A percentile compares a stretch with the other conserved stretches of the same genome.
These are phyloP conservation scores for Penicillium cinerascens DNA, from an alignment of 495 filamentous ascomycete genomes.

Conservation along the genomic window DNA sequence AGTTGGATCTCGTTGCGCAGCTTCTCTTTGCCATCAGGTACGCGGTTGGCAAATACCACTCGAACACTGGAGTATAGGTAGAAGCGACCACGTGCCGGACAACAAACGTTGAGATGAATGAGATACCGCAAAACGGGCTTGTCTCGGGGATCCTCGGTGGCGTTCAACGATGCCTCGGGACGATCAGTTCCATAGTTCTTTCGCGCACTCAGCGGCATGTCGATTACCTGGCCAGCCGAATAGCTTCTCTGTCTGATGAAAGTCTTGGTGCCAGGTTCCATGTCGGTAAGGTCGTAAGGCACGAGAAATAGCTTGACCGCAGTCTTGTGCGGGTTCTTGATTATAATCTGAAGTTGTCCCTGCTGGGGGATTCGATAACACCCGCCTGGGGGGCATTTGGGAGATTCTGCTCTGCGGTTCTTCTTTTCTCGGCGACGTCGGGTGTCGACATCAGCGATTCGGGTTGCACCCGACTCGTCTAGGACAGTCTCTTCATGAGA, in stretches of 20 bases:
- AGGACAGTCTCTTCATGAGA: conserved; percentile 8
- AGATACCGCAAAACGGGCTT: conserved; percentile 86
- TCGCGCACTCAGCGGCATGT: conserved; percentile 54
- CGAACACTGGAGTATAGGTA: conserved; percentile 89
- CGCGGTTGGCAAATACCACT: conserved; percentile 96
- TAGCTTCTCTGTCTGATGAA: conserved; percentile 95
- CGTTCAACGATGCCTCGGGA: conserved; percentile 36
- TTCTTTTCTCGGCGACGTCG: conserved; percentile 46
- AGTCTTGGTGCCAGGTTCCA: conserved; percentile 93
- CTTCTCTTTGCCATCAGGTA: conserved; percentile 94
- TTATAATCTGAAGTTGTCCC: conserved; percentile 93
- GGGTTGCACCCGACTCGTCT: conserved; percentile 11
- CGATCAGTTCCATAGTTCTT: conserved; percentile 49
- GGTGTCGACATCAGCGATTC: conserved; percentile 17
- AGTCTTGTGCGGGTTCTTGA: conserved; percentile 95
- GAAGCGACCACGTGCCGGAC: conserved; percentile 75
- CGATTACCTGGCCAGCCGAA: conserved; percentile 81
- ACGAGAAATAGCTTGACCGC: conserved; percentile 94
- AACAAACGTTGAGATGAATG: conserved; percentile 91
- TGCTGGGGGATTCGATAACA: conserved; percentile 94
- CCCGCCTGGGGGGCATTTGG: conserved; percentile 72
- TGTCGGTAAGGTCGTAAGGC: conserved; percentile 91
- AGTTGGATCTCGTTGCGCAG: conserved; percentile 86
- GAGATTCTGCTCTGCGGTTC: conserved; percentile 63
- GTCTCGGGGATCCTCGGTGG: conserved; percentile 52